phyloP scores from a whole-genome alignment of 352 stramenopile species.

The Phytophthora brassicae region DNA sequence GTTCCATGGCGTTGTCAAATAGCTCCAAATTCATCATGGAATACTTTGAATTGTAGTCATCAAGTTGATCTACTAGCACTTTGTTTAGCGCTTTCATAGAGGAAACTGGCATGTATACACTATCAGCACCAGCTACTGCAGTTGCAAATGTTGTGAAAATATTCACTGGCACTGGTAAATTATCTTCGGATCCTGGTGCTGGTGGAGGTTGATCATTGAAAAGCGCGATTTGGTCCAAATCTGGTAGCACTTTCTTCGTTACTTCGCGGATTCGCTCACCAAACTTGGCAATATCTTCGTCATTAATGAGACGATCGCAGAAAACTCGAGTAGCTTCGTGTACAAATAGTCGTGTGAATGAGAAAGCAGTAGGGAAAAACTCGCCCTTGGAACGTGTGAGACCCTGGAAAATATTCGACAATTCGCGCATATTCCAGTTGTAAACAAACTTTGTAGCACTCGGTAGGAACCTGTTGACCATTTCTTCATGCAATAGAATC shows the following conservation, averaged over 20 bases:
- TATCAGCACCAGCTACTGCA: conserved; percentile 60
- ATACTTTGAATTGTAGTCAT: conserved; percentile 97
- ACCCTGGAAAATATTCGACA: conserved; percentile 97
- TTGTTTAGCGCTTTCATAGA: conserved; percentile 89
- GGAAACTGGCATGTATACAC: conserved; percentile 69
- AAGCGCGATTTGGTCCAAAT: conserved; percentile 82
- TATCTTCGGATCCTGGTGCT: conserved; percentile 27
- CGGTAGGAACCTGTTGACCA: conserved; percentile 94
- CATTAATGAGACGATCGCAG: conserved; percentile 95
- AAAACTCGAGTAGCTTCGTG: conserved; percentile 98
- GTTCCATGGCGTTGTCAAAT: conserved; percentile 97
- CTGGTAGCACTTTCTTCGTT: conserved; percentile 90
- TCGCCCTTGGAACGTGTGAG: conserved; percentile 91
- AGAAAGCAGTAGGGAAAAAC: conserved; percentile 87
- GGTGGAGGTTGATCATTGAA: conserved; percentile 69
- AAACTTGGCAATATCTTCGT: conserved; percentile 93
- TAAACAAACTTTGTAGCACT: conserved; percentile 98
- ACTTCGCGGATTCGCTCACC: conserved; percentile 91
- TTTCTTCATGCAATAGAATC: conserved; percentile 91
- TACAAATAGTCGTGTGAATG: conserved; percentile 92
- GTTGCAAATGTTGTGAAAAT: conserved; percentile 96
- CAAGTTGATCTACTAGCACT: conserved; percentile 92
- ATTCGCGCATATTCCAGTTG: conserved; percentile 98
- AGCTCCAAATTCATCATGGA: conserved; percentile 98
- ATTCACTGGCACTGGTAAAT: conserved; percentile 49